These are phyloP conservation scores for Astragalus glycyphyllos DNA, from an alignment of 306 rosid species.

Conservation along the genomic window DNA sequence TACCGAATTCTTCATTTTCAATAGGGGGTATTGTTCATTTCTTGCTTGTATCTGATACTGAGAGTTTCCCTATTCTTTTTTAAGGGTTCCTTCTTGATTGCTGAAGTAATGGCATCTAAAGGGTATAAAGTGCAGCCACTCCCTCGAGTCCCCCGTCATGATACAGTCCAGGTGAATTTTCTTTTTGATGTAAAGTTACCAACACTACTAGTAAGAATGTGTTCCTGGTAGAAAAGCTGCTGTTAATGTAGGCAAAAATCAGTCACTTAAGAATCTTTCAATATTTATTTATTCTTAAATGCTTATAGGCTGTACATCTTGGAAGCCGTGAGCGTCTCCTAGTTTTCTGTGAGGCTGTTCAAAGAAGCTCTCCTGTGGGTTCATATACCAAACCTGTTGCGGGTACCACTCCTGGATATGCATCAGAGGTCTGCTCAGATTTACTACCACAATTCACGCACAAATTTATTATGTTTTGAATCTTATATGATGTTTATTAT, in stretches of 20 bases:
- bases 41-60: slow-evolving; percentile 20
- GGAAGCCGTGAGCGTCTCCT: slow-evolving; percentile 82
- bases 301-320: slow-evolving; percentile 78
- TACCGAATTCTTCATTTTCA: slow-evolving; percentile 43
- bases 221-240: slow-evolving; percentile 27
- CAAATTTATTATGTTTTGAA: slow-evolving; percentile 27
- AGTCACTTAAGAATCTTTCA: slow-evolving; percentile 29
- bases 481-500: slow-evolving; percentile 19
- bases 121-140: slow-evolving; percentile 93
- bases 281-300: slow-evolving; percentile 7
- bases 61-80: slow-evolving; percentile 37
- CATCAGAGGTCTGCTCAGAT: slow-evolving; percentile 78
- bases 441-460: neutral
- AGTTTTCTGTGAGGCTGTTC: slow-evolving; percentile 93
- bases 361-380: slow-evolving; percentile 88
- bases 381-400: slow-evolving; percentile 87
- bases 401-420: slow-evolving; percentile 89
- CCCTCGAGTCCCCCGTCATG: slow-evolving; percentile 72
- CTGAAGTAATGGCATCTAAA: slow-evolving; percentile 85
- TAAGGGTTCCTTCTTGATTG: slow-evolving; percentile 80
- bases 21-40: slow-evolving; percentile 27
- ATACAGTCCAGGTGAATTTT: slow-evolving; percentile 73
- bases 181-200: slow-evolving; percentile 1
- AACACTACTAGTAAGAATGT: slow-evolving; percentile 10
- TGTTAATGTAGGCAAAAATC: slow-evolving; percentile 4